Conservation (phyloP, 2,329 filamentous ascomycete species). For the Beauveria sp. region DNA sequence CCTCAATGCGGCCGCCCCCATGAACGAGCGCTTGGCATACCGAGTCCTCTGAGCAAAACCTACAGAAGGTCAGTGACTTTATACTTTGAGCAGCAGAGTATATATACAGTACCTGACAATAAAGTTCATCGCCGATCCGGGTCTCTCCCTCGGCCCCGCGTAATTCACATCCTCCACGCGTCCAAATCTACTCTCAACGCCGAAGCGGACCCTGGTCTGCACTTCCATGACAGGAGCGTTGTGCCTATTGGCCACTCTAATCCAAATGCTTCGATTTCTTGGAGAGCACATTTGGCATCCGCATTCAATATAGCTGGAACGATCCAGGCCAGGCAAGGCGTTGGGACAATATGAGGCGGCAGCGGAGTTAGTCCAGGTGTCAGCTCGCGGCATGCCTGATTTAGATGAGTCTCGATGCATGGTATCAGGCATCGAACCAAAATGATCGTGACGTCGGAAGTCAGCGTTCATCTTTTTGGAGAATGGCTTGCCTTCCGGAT, state of each 20-base stretch:
- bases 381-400: background rate
- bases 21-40: slow-evolving; percentile 17
- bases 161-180: slow-evolving; percentile 22
- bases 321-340: background rate
- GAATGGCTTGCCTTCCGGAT: background rate
- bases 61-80: background rate
- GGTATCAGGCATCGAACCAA: background rate
- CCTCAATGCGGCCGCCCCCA: slow-evolving; percentile 18
- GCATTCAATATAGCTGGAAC: slow-evolving; percentile 21
- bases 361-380: background rate
- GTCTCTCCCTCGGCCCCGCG: background rate
- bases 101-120: slow-evolving; percentile 21
- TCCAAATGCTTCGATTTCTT: slow-evolving; percentile 25
- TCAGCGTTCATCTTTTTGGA: background rate
- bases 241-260: slow-evolving; percentile 16
- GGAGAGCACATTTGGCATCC: slow-evolving; percentile 21
- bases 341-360: background rate
- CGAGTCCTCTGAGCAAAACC: slow-evolving; percentile 17
- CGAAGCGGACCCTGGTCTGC: slow-evolving; percentile 23
- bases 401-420: background rate
- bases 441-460: background rate
- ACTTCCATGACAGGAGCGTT: slow-evolving; percentile 19
- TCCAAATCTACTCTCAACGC: slow-evolving; percentile 22
- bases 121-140: slow-evolving; percentile 12
- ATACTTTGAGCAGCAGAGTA: background rate